Percentiles rank a stretch among this genome's conserved stretches.
Evolutionary conservation across 306 rosid genomes (phyloP).

Genomic region (Canavalia ensiformis): DNA sequence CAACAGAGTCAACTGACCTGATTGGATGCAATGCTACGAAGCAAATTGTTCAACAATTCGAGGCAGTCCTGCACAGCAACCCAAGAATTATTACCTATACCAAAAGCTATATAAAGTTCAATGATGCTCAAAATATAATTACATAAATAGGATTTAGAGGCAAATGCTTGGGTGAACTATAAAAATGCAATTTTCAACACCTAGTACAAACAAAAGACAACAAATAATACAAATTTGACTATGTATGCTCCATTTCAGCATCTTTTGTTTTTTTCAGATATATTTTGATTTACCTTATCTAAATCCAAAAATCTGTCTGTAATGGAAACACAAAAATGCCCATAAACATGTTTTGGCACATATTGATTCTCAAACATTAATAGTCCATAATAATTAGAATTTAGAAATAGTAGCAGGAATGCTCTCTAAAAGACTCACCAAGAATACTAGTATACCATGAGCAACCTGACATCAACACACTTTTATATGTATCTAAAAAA

Average conservation of each 20-base stretch:
- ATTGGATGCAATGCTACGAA: constrained; percentile 79
- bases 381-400: not conserved
- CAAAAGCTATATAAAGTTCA: constrained; percentile 39
- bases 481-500: not conserved
- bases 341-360: not conserved
- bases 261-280: not conserved
- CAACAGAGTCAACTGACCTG: constrained; percentile 69
- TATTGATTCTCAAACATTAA: constrained; percentile 5
- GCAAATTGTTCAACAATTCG: constrained; percentile 86
- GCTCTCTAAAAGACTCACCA: constrained; percentile 22
- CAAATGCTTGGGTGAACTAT: not conserved
- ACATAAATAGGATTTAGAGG: not conserved
- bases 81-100: constrained; percentile 47
- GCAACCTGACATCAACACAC: not conserved
- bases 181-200: constrained; percentile 8
- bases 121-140: constrained; percentile 34
- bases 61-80: constrained; percentile 80
- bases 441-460: constrained; percentile 18
- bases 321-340: not conserved
- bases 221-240: constrained; percentile 18
- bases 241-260: not conserved
- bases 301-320: not conserved
- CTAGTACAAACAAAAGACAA: not conserved
- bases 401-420: constrained; percentile 20
- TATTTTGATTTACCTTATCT: constrained; percentile 7